phyloP scores from a whole-genome alignment of 2,329 filamentous ascomycete genomes.

The Lasiodiplodia gonubiensis region DNA sequence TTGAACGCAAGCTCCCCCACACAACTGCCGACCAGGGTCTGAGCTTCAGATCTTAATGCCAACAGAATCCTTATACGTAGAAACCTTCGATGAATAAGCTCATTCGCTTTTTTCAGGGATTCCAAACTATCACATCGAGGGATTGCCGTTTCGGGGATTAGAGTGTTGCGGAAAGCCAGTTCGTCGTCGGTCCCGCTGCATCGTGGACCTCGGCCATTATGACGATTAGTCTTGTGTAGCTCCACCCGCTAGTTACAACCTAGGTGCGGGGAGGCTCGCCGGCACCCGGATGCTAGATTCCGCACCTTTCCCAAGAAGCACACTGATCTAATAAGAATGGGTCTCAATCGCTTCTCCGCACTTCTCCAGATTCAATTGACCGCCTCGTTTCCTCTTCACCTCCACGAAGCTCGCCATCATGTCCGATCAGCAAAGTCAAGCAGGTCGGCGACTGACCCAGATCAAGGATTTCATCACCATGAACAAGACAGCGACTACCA shows the following conservation, averaged over 20 bases:
- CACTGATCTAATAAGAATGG: not conserved
- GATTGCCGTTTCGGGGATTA: not conserved
- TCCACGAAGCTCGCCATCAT: slow-evolving; percentile 32
- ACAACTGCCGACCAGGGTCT: not conserved
- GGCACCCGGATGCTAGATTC: too few relatives aligned
- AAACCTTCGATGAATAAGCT: not conserved
- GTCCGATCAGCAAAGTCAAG: slow-evolving; percentile 42
- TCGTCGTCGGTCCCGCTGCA: not conserved
- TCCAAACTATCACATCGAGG: not conserved
- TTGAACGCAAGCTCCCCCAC: not conserved
- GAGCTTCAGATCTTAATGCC: not conserved
- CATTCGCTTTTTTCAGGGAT: not conserved
- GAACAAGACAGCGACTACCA: slow-evolving; percentile 53
- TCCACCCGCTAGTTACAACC: slow-evolving; percentile 1
- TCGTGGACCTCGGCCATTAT: slow-evolving; percentile 1
- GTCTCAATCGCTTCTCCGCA: not conserved
- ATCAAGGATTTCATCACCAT: slow-evolving; percentile 53
- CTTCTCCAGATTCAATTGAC: not conserved
- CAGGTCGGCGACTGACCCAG: slow-evolving; percentile 48
- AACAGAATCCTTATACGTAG: not conserved
- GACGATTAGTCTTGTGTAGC: not conserved
- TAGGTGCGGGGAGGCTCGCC: slow-evolving; percentile 1
- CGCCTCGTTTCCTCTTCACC: not conserved
- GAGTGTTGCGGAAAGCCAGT: too few relatives aligned
- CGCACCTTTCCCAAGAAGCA: too few relatives aligned